Evolutionary conservation across 805 yeast species (phyloP).

Genomic region (Kodamaea leandrae): DNA sequence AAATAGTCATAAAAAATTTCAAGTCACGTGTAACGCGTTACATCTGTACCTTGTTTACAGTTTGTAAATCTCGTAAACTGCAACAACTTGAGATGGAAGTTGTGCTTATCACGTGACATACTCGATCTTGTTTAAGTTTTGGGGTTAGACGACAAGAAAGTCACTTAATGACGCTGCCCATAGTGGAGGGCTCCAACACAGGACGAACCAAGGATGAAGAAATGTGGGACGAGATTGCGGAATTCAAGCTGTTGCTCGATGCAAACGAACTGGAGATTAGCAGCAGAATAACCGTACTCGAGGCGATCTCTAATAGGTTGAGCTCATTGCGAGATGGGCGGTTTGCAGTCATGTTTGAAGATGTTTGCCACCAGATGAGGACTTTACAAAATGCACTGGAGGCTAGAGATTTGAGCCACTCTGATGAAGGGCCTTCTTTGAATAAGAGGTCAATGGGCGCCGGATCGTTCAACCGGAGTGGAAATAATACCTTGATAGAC

Average conservation of each 20-base stretch:
- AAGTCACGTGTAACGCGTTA: conserved; percentile 1
- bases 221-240: conserved; percentile 1
- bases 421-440: too few species aligned
- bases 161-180: neutral
- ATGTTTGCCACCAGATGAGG: neutral
- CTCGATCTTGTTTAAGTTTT: neutral
- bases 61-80: neutral
- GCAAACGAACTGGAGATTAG: neutral
- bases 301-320: conserved; percentile 6
- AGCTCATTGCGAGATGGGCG: conserved; percentile 1
- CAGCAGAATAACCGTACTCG: conserved; percentile 1
- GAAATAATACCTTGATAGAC: conserved; percentile 9
- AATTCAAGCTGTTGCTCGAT: conserved; percentile 6
- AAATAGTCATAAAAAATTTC: neutral
- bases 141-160: neutral
- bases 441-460: neutral
- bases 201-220: neutral
- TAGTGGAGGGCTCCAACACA: neutral
- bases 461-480: neutral
- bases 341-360: neutral
- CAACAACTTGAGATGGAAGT: neutral
- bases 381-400: neutral
- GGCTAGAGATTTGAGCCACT: neutral
- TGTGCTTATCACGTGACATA: neutral
- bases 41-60: neutral